Evolutionary conservation across 208 protist genomes (phyloP).

Genomic region (Willaertia magna): DNA sequence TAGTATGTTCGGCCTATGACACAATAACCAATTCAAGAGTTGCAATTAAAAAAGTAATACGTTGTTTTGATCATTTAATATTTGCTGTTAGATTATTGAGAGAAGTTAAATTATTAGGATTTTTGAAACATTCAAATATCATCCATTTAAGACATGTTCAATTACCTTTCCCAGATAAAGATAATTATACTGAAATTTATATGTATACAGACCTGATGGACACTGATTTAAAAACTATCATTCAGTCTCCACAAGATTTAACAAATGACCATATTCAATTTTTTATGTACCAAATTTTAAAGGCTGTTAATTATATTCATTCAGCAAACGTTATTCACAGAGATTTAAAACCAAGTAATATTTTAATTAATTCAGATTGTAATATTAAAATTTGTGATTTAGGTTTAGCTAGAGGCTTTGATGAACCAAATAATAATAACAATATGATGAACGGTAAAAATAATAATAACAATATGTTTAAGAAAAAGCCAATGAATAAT

Average conservation of each 20-base stretch:
- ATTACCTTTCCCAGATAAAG: background rate
- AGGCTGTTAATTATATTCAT: constrained; percentile 51
- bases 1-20: background rate
- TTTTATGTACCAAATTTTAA: constrained; percentile 52
- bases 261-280: constrained; percentile 42
- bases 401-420: background rate
- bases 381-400: constrained; percentile 14
- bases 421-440: background rate
- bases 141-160: background rate
- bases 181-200: constrained; percentile 66
- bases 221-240: constrained; percentile 82
- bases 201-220: constrained; percentile 91
- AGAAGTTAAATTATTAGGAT: background rate
- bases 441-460: background rate
- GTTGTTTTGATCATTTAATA: background rate
- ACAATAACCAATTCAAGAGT: background rate
- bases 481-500: background rate
- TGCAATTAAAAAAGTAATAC: background rate
- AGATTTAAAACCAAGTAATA: constrained; percentile 29
- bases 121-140: background rate
- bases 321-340: constrained; percentile 43
- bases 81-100: background rate
- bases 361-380: constrained; percentile 1
- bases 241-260: constrained; percentile 61
- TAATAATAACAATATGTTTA: background rate